Evolutionary conservation across 139 green algal genomes (phyloP).

Genomic region (Asterochloris erici): DNA sequence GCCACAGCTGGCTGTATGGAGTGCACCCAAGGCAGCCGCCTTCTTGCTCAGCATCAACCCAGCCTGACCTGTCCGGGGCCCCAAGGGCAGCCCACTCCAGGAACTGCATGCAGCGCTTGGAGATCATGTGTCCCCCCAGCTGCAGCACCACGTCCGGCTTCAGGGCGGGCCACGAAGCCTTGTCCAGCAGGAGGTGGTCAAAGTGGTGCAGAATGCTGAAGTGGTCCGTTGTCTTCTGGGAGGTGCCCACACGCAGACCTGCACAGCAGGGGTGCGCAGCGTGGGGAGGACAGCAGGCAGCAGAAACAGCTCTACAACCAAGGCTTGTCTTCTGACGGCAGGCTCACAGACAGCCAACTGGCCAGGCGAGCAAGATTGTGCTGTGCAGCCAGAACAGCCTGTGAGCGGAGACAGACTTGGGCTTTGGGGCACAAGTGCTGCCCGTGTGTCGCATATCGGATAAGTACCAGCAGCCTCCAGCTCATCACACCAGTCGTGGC

Average conservation of each 20-base stretch:
- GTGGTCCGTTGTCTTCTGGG: neutral
- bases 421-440: too few relatives aligned
- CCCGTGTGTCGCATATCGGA: too few relatives aligned
- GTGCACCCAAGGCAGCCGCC: neutral
- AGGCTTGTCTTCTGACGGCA: too few relatives aligned
- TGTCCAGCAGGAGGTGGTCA: slow-evolving; percentile 70
- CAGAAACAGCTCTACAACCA: too few relatives aligned
- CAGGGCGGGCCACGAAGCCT: slow-evolving; percentile 48
- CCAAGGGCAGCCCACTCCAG: slow-evolving; percentile 65
- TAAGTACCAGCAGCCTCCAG: too few relatives aligned
- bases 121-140: slow-evolving; percentile 74
- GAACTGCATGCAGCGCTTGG: slow-evolving; percentile 82
- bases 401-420: too few relatives aligned
- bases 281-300: too few relatives aligned
- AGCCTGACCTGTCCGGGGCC: neutral
- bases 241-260: slow-evolving; percentile 56
- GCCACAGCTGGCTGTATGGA: neutral
- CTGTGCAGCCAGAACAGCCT: too few relatives aligned
- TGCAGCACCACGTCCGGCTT: slow-evolving; percentile 81
- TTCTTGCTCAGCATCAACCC: neutral
- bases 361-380: too few relatives aligned
- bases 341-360: too few relatives aligned
- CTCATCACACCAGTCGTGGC: too few relatives aligned
- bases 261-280: neutral
- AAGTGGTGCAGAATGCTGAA: slow-evolving; percentile 61